Conservation (phyloP, 352 stramenopile species). For the Peronospora tabacina region DNA sequence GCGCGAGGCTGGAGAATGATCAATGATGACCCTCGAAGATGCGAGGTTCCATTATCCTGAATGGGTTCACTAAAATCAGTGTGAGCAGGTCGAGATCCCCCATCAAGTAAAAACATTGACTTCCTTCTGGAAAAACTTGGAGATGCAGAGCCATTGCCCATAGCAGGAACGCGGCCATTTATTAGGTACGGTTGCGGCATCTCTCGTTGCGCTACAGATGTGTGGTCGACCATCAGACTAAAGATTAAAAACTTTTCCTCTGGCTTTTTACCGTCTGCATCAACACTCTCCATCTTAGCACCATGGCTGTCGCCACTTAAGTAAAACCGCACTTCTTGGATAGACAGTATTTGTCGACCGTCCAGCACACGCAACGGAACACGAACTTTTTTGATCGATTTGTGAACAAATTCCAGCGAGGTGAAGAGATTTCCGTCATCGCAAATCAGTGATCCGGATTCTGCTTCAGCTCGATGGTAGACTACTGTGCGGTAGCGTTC, state of each 20-base stretch:
- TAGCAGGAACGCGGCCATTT: slow-evolving; percentile 64
- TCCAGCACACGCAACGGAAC: slow-evolving; percentile 53
- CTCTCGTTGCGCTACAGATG: slow-evolving; percentile 27
- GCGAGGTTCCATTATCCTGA: slow-evolving; percentile 39
- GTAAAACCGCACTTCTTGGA: slow-evolving; percentile 59
- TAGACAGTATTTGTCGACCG: slow-evolving; percentile 43
- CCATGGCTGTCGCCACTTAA: slow-evolving; percentile 21
- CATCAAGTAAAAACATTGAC: slow-evolving; percentile 59
- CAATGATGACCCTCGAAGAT: slow-evolving; percentile 42
- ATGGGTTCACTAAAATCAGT: slow-evolving; percentile 26
- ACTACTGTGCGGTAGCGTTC: slow-evolving; percentile 63
- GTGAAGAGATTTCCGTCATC: slow-evolving; percentile 34
- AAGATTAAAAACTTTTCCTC: slow-evolving; percentile 50
- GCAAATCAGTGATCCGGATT: slow-evolving; percentile 6
- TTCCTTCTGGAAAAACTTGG: slow-evolving; percentile 76
- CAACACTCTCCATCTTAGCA: slow-evolving; percentile 6
- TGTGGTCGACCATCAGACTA: slow-evolving; percentile 43
- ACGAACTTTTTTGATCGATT: slow-evolving; percentile 26
- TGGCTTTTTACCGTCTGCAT: slow-evolving; percentile 8
- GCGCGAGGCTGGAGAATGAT: slow-evolving; percentile 64
- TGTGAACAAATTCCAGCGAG: slow-evolving; percentile 46
- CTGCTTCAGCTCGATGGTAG: slow-evolving; percentile 32
- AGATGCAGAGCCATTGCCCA: slow-evolving; percentile 76
- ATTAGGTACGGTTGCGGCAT: slow-evolving; percentile 40
- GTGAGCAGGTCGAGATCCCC: slow-evolving; percentile 22